Base-by-base conservation (phyloP, 2,329 filamentous ascomycete genomes). In the Colletotrichum gigasporum region DNA sequence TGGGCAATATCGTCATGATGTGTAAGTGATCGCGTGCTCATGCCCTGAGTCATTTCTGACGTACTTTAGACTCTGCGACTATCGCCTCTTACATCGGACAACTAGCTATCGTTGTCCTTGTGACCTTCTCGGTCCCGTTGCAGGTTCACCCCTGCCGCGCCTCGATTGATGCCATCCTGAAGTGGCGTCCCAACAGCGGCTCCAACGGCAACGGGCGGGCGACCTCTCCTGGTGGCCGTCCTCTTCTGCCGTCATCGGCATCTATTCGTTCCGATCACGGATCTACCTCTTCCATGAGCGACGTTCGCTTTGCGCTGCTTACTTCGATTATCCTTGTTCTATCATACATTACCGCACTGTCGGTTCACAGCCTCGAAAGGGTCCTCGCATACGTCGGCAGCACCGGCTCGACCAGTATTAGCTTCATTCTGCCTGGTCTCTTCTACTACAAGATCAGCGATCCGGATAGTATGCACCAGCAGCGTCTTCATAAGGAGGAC, bases 401-500 rank as follows among this genome's bases (percentile, higher is more conserved):
- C 71, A 99, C 96, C 0, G 96, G 96, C 55, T 95, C 91, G 53
- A 99, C 96, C 0, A 93, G 93, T 66, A 99, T 99, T 71, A 97
- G 93, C 66, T 99, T 99, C 75, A 98, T 99, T 69, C 85, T 99
- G 0, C 96, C 96, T 0, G 96, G 96, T 0, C 80, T 99, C 4
- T 99, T 99, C 77, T 99, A 98, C 78, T 99, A 98, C 81, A 98
- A 98, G 79, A 98, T 99, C 65, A 96, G 93, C 11, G 89, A 93
- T 22, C 96, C 96, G 0, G 91, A 97, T 58, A 95, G 92, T 44
- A 86, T 90, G 26, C 89, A 95, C 67, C 94, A 97, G 71, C 95
- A 97, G 75, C 88, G 91, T 12, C 82, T 98, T 9, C 82, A 93
- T 67, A 98, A 98, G 76, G 94, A 96, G 72, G 93, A 97, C 69